Conservation (phyloP, 2,329 filamentous ascomycete species). For the Dactylellina haptotyla region DNA sequence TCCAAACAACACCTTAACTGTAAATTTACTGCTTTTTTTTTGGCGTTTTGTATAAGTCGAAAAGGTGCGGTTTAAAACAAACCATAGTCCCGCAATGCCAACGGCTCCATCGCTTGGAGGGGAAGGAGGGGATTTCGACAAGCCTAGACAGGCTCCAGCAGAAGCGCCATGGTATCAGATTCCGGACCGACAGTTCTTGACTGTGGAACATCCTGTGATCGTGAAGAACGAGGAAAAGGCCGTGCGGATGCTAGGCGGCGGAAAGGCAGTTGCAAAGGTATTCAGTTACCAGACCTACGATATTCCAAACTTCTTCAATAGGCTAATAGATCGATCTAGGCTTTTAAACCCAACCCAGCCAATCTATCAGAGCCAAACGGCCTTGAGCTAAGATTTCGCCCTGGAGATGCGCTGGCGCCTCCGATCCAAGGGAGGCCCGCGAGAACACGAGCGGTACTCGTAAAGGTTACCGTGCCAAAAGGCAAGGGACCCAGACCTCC, state of each 20-base stretch:
- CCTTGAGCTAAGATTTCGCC: conserved; percentile 44
- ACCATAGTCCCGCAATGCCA: conserved; percentile 14
- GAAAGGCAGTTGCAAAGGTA: conserved; percentile 46
- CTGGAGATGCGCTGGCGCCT: conserved; percentile 61
- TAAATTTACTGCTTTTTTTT: not conserved
- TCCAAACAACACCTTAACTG: conserved; percentile 3
- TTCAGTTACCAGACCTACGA: not conserved
- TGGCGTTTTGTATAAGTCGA: not conserved
- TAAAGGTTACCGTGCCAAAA: conserved; percentile 87
- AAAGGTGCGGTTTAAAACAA: not conserved
- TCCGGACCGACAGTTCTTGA: conserved; percentile 28
- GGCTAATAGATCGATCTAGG: conserved; percentile 6
- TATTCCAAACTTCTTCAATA: not conserved
- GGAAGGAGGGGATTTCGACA: conserved; percentile 13
- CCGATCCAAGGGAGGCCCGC: conserved; percentile 80
- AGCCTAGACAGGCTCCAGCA: conserved; percentile 3
- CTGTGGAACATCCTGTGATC: conserved; percentile 39
- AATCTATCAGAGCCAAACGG: conserved; percentile 39
- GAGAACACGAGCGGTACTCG: conserved; percentile 80
- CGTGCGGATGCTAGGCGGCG: conserved; percentile 39
- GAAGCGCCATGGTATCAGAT: conserved; percentile 48
- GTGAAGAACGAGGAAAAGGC: conserved; percentile 34
- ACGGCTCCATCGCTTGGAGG: not conserved
- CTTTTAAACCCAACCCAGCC: conserved; percentile 47
- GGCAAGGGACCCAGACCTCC: conserved; percentile 74